These are phyloP conservation scores for Populus pruinosa DNA, from an alignment of 345 rosid genomes.

Conservation along the genomic window DNA sequence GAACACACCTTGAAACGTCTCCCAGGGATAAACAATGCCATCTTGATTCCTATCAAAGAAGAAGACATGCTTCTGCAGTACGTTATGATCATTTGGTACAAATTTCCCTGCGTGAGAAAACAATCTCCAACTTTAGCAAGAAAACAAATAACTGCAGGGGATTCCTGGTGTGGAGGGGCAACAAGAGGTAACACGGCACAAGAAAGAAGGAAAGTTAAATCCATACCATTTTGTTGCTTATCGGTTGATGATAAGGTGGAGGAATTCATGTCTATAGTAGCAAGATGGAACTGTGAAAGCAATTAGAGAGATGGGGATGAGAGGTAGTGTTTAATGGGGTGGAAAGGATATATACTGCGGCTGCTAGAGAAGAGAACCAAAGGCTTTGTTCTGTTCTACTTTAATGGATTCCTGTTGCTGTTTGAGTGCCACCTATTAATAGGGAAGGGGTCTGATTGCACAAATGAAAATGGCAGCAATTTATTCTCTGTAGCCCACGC, in stretches of 20 bases:
- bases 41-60: slow-evolving; percentile 79
- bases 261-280: slow-evolving; percentile 17
- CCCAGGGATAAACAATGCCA: slow-evolving; percentile 74
- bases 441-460: too few species aligned
- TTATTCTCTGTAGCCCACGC: too few species aligned
- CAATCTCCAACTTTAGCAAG: background rate
- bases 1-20: slow-evolving; percentile 56
- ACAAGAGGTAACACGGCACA: background rate
- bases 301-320: background rate
- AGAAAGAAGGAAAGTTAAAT: background rate
- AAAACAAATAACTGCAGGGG: background rate
- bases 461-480: too few species aligned
- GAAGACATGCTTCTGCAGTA: slow-evolving; percentile 70
- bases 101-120: background rate
- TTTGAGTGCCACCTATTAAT: too few species aligned
- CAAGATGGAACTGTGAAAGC: background rate
- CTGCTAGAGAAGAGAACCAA: background rate
- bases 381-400: background rate
- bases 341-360: background rate
- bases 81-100: slow-evolving; percentile 28
- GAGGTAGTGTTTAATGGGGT: background rate
- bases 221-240: slow-evolving; percentile 8
- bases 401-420: too few species aligned
- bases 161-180: background rate
- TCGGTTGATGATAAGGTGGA: slow-evolving; percentile 2